These are phyloP conservation scores for Saccharomycopsis sp. DNA, from an alignment of 805 yeast genomes.

Conservation along the genomic window DNA sequence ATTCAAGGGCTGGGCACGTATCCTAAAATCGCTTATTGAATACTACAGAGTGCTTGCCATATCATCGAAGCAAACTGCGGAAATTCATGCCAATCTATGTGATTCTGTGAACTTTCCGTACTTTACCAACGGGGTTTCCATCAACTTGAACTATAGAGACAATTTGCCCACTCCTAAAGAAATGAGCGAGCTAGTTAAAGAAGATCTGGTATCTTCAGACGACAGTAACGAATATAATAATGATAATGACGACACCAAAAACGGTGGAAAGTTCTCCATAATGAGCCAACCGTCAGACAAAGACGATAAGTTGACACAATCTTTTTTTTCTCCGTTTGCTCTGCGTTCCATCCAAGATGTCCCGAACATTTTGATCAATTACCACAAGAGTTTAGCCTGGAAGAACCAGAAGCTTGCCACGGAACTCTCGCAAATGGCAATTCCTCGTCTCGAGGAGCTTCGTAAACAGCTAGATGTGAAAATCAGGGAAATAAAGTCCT, in stretches of 20 bases:
- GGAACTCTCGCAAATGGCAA: conserved; percentile 37
- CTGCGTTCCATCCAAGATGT: conserved; percentile 77
- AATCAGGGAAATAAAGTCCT: conserved; percentile 46
- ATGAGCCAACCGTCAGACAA: conserved; percentile 21
- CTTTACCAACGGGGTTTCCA: conserved; percentile 20
- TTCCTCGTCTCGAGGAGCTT: conserved; percentile 31
- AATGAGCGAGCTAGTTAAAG: conserved; percentile 7
- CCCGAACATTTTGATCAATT: conserved; percentile 59
- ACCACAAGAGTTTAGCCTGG: conserved; percentile 29
- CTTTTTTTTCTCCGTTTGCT: conserved; percentile 71
- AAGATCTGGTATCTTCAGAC: background rate
- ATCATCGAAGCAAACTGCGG: conserved; percentile 10
- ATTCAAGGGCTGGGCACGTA: conserved; percentile 16
- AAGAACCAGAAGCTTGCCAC: conserved; percentile 45
- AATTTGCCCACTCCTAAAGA: conserved; percentile 11
- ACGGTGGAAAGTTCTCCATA: background rate
- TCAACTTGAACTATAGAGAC: conserved; percentile 19
- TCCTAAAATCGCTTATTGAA: conserved; percentile 12
- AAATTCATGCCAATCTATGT: conserved; percentile 17
- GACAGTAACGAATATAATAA: background rate
- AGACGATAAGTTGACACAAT: conserved; percentile 28
- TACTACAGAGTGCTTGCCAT: conserved; percentile 14
- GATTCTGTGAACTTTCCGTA: conserved; percentile 31
- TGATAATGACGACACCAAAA: background rate
- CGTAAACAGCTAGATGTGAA: conserved; percentile 28